These are phyloP conservation scores for Collariella sp. DNA, from an alignment of 495 filamentous ascomycete species.

Conservation along the genomic window DNA sequence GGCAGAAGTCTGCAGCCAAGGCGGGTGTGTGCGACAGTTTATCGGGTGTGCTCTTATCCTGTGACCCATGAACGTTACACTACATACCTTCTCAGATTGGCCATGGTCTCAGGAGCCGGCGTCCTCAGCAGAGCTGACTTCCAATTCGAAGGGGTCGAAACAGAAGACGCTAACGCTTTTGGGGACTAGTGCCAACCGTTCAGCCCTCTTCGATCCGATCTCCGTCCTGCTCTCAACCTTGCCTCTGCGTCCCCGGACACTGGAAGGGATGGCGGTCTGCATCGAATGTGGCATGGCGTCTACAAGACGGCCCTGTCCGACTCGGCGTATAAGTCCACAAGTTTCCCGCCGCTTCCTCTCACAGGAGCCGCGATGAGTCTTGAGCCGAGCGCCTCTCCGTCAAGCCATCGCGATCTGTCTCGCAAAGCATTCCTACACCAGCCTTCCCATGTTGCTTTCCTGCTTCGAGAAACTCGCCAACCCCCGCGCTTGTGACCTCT, in stretches of 20 bases:
- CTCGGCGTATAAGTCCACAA: constrained; percentile 1
- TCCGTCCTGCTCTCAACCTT: neutral
- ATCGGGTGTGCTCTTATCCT: constrained; percentile 1
- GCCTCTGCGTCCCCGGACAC: neutral
- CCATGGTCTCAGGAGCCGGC: constrained; percentile 2
- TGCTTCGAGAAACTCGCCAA: neutral
- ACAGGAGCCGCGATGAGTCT: neutral
- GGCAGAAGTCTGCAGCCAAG: neutral
- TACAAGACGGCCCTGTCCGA: neutral
- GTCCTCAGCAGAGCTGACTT: constrained; percentile 7
- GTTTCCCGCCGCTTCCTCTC: neutral
- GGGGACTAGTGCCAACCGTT: constrained; percentile 1
- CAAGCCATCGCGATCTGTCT: no score
- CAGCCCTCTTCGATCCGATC: constrained; percentile 9
- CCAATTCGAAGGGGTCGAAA: neutral
- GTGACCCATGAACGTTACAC: constrained; percentile 1
- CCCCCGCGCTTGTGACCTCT: neutral
- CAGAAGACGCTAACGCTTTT: constrained; percentile 1
- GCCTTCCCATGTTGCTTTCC: neutral
- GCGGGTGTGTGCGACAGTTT: neutral
- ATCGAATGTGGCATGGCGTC: neutral
- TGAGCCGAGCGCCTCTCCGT: no score
- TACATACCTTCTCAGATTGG: constrained; percentile 6
- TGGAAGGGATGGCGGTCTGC: neutral
- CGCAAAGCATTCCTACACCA: neutral